Conservation (phyloP, 208 protist species). For the Endotrypanum monterogeii region DNA sequence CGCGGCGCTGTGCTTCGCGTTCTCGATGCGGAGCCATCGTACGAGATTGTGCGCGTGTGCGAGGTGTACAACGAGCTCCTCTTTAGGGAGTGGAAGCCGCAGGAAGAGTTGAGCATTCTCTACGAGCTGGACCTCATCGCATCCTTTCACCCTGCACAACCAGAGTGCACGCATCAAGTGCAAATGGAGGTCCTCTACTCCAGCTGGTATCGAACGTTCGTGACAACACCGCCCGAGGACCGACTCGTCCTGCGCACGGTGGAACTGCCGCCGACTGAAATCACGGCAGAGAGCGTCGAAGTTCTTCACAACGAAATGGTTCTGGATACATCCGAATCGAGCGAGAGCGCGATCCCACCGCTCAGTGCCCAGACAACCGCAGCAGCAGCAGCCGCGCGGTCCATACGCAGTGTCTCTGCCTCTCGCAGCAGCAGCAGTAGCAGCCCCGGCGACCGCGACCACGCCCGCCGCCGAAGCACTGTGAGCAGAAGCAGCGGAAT, state of each 20-base stretch:
- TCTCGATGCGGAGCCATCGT: conserved; percentile 49
- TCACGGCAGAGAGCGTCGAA: conserved; percentile 24
- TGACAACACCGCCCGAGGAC: conserved; percentile 27
- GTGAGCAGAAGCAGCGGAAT: conserved; percentile 7
- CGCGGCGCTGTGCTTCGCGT: conserved; percentile 72
- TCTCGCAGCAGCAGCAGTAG: conserved; percentile 9
- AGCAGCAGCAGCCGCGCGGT: neutral
- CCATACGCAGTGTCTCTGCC: neutral
- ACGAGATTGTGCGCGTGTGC: conserved; percentile 67
- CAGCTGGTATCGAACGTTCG: conserved; percentile 52
- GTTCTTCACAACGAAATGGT: conserved; percentile 7
- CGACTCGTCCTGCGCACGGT: conserved; percentile 32
- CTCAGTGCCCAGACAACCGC: neutral
- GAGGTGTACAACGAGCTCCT: conserved; percentile 57
- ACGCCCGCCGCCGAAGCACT: too few species aligned
- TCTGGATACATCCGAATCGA: neutral
- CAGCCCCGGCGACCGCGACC: conserved; percentile 4
- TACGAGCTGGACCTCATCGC: conserved; percentile 67
- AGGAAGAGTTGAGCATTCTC: conserved; percentile 48
- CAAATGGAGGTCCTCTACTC: conserved; percentile 81
- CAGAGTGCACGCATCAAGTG: conserved; percentile 55
- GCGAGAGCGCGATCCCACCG: neutral
- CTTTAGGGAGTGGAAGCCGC: conserved; percentile 68
- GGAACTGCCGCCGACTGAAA: conserved; percentile 20
- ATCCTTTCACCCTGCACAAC: conserved; percentile 26